Percentiles rank a stretch among this genome's conserved stretches.
Conservation (phyloP, 805 yeast genomes). For the Wickerhamiella hasegawae region DNA sequence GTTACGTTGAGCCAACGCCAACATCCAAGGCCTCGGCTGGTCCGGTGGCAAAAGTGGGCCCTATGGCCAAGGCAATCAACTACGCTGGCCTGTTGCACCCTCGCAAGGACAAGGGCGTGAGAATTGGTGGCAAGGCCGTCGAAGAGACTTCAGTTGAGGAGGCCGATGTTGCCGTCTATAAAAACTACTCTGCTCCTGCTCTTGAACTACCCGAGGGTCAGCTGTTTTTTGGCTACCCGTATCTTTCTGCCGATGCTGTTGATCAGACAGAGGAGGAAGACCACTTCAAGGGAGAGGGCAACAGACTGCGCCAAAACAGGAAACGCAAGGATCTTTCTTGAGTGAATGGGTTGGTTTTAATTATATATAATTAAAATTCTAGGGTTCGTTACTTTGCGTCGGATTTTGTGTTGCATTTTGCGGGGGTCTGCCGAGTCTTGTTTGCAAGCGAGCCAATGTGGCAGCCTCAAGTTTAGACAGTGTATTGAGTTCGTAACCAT, state of each 20-base stretch:
- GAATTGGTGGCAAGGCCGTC: slow-evolving; percentile 13
- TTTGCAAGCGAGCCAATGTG: too few relatives aligned
- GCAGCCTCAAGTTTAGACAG: too few relatives aligned
- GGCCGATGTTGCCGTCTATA: slow-evolving; percentile 12
- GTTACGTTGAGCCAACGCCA: slow-evolving; percentile 80
- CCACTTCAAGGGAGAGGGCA: slow-evolving; percentile 53
- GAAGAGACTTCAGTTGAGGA: slow-evolving; percentile 6
- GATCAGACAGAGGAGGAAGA: slow-evolving; percentile 24
- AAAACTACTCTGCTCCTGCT: slow-evolving; percentile 36
- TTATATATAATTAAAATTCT: too few relatives aligned
- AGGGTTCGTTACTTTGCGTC: too few relatives aligned
- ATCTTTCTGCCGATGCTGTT: slow-evolving; percentile 27
- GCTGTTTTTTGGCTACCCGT: slow-evolving; percentile 86
- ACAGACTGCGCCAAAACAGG: slow-evolving; percentile 50
- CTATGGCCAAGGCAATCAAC: slow-evolving; percentile 63
- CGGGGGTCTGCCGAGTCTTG: too few relatives aligned
- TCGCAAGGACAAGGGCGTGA: slow-evolving; percentile 1
- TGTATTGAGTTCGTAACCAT: too few relatives aligned
- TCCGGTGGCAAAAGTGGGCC: slow-evolving; percentile 24
- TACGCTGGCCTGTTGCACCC: slow-evolving; percentile 41
- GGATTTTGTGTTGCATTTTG: too few relatives aligned
- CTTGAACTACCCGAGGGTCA: slow-evolving; percentile 68
- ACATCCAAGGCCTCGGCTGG: slow-evolving; percentile 5
- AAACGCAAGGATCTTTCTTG: slow-evolving; percentile 34
- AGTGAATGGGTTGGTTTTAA: too few relatives aligned